Conservation (phyloP, 176 grass and related monocot species). For the Juncus effusus region DNA sequence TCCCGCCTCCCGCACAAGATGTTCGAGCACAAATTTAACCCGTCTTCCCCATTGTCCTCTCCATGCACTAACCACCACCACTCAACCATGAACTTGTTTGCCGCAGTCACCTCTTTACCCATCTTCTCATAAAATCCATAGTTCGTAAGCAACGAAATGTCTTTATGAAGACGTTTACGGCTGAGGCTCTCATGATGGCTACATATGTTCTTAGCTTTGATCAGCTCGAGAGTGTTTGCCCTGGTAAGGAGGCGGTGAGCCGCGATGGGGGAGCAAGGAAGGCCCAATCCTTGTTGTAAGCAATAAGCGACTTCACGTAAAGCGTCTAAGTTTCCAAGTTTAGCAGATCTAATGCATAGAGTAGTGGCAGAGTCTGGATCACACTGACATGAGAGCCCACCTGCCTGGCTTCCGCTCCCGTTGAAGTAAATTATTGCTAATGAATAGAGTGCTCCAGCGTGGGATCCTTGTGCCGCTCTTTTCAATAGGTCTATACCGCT, state of each 20-base stretch:
- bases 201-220: background rate
- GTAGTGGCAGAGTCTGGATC: slow-evolving; percentile 53
- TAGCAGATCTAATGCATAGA: slow-evolving; percentile 64
- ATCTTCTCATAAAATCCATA: background rate
- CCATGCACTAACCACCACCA: slow-evolving; percentile 30
- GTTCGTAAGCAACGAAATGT: background rate
- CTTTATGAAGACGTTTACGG: background rate
- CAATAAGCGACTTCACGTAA: slow-evolving; percentile 79
- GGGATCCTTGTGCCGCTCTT: slow-evolving; percentile 56
- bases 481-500: slow-evolving; percentile 56
- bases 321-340: slow-evolving; percentile 63
- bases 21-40: slow-evolving; percentile 59
- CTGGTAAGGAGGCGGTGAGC: slow-evolving; percentile 63
- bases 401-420: slow-evolving; percentile 50
- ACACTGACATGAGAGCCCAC: slow-evolving; percentile 21
- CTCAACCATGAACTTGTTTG: slow-evolving; percentile 9
- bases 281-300: slow-evolving; percentile 70
- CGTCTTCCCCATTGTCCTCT: background rate
- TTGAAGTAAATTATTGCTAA: slow-evolving; percentile 76
- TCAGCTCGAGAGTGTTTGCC: slow-evolving; percentile 52
- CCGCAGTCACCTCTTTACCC: slow-evolving; percentile 43
- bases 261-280: slow-evolving; percentile 42
- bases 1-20: slow-evolving; percentile 53
- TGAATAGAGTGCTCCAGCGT: slow-evolving; percentile 63
- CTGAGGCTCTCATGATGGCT: slow-evolving; percentile 20